Evolutionary conservation across 768 basidiomycete species (phyloP).

Genomic region (Pulveroboletus sp.): DNA sequence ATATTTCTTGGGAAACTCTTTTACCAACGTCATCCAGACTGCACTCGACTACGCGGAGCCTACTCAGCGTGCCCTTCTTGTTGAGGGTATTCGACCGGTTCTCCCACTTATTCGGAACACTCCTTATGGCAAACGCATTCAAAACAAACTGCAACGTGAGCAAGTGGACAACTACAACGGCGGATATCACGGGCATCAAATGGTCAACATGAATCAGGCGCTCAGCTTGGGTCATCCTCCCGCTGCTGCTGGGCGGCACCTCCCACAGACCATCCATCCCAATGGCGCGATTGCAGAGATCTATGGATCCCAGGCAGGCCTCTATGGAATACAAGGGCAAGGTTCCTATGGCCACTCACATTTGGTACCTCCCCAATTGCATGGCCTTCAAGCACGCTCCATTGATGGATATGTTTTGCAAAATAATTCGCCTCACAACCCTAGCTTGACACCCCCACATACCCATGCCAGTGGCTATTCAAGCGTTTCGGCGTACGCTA

Average conservation of each 20-base stretch:
- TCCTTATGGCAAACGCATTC: constrained; percentile 98
- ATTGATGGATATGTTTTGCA: constrained; percentile 84
- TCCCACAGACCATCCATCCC: constrained; percentile 51
- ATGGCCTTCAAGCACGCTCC: constrained; percentile 62
- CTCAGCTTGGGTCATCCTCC: constrained; percentile 42
- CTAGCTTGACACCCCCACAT: constrained; percentile 58
- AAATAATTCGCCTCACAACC: constrained; percentile 64
- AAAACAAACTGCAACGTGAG: constrained; percentile 96
- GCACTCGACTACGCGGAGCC: constrained; percentile 97
- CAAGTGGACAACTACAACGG: constrained; percentile 67
- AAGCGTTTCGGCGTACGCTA: constrained; percentile 49
- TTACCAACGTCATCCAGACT: constrained; percentile 53
- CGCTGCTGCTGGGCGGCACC: constrained; percentile 51
- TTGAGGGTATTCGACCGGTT: constrained; percentile 98
- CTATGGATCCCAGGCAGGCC: constrained; percentile 57
- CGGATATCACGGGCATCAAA: constrained; percentile 59
- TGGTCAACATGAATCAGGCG: constrained; percentile 60
- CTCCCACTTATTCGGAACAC: constrained; percentile 98
- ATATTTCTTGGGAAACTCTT: neutral
- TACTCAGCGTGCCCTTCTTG: constrained; percentile 85
- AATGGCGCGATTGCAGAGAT: constrained; percentile 59
- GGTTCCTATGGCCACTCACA: constrained; percentile 59
- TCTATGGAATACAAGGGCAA: constrained; percentile 61
- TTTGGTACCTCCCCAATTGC: constrained; percentile 49
- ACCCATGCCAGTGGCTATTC: constrained; percentile 55